Evolutionary conservation across 2,329 filamentous ascomycete species (phyloP), one percentile per base, ranked within the genome.

Genomic region (Spiromastix sp.): DNA sequence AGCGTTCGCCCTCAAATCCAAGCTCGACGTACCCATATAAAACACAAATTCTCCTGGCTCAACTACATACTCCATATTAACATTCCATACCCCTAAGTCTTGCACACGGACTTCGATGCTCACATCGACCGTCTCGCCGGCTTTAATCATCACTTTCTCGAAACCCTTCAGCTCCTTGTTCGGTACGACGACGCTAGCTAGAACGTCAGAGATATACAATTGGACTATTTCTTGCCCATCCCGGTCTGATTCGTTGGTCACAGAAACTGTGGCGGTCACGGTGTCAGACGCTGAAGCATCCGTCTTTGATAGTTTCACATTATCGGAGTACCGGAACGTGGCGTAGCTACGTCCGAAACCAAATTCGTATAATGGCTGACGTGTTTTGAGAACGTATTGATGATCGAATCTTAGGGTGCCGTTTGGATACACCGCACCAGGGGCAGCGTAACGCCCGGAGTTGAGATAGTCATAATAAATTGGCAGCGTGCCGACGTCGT

Each of bases 381-480:
- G 75, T 3, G 62, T 70, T 29, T 69, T 65, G 11, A 82, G 63
- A 6, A 80, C 77, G 48, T 82, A 83, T 46, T 72, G 72, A 48
- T 70, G 72, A 1, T 77, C 77, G 45, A 81, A 82, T 3, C 67
- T 58, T 31, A 82, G 54, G 0, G 72, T 77, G 2, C 77, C 77
- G 40, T 82, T 77, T 2, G 61, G 53, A 36, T 70, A 61, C 1
- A 67, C 57, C 1, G 57, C 55, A 0, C 79, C 78, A 26, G 75
- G 68, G 5, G 66, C 64, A 15, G 52, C 63, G 11, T 57, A 53
- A 3, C 79, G 70, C 0, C 71, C 79, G 0, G 75, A 79, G 58
- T 83, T 83, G 30, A 80, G 61, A 54, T 81, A 78, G 50, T 85
- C 78, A 52, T 85, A 85, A 62, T 78, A 83, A 34, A 79, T 66